Evolutionary conservation across 208 protist species (phyloP), one percentile per base, ranked within the genome.

Genomic region (Trypanosoma mega): DNA sequence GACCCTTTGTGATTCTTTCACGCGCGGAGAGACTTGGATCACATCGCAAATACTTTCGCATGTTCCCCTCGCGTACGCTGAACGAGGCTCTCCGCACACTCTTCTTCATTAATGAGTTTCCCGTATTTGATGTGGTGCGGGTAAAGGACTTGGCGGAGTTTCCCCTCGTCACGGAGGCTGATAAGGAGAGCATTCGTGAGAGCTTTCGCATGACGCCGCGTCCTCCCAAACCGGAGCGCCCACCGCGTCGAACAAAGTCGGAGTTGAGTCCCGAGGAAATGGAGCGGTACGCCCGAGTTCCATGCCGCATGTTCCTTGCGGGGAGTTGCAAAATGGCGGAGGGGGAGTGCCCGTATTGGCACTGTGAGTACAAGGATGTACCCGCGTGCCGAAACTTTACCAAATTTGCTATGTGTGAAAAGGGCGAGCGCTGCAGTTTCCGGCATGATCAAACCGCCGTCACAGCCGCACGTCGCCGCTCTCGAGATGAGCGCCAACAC

Each of bases 61-160:
- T 96, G 0, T 57, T 79, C 18, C 69, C 75, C 0, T 47, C 65
- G 20, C 52, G 74, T 16, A 92, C 90, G 20, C 62, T 96, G 12
- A 84, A 90, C 47, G 84, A 91, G 37, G 80, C 73, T 36, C 46
- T 96, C 31, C 86, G 90, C 20, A 72, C 63, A 0, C 60, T 96
- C 11, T 96, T 91, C 62, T 93, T 92, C 46, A 70, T 96, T 3
- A 93, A 80, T 48, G 90, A 96, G 75, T 96, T 80, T 52, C 90
- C 90, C 18, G 80, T 87, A 7, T 86, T 96, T 44, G 56, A 80
- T 5, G 80, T 96, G 4, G 64, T 93, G 9, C 80, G 75, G 27
- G 65, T 46, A 0, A 63, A 49, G 0, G 64, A 78, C 24, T 57
- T 85, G 6, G 52, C 24, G 14, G 36, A 46, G 34, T 89, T 79